Conservation (phyloP, 2,329 filamentous ascomycete species). For the Tolypocladium ovalisporum region DNA sequence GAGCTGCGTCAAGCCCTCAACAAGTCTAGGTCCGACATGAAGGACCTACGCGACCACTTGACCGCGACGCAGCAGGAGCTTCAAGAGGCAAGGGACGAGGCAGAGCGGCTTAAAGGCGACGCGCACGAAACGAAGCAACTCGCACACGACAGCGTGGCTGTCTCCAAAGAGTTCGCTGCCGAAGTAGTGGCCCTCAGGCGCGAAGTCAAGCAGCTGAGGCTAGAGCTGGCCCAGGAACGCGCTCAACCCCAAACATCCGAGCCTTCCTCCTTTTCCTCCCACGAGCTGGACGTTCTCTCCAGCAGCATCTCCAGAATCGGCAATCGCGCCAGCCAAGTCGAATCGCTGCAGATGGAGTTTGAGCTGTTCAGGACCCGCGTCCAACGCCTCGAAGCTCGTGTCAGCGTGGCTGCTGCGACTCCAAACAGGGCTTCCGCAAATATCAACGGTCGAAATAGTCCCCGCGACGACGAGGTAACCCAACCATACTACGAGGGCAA, state of each 20-base stretch:
- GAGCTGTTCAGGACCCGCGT: constrained; percentile 26
- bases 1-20: constrained; percentile 10
- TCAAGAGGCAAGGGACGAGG: constrained; percentile 9
- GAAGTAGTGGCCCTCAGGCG: constrained; percentile 20
- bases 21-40: constrained; percentile 7
- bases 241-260: constrained; percentile 6
- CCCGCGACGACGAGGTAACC: not conserved
- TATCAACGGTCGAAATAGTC: not conserved
- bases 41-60: constrained; percentile 11
- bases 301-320: constrained; percentile 26
- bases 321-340: constrained; percentile 25
- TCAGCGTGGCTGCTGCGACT: not conserved
- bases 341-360: constrained; percentile 30
- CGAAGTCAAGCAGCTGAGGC: constrained; percentile 20
- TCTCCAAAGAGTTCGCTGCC: constrained; percentile 14
- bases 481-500: constrained; percentile 3
- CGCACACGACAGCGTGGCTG: constrained; percentile 12
- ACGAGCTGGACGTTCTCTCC: constrained; percentile 28
- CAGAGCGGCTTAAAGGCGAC: constrained; percentile 12
- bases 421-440: not conserved
- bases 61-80: constrained; percentile 12
- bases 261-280: constrained; percentile 13
- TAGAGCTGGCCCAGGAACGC: constrained; percentile 16
- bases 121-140: constrained; percentile 12
- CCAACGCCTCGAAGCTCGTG: constrained; percentile 19